Evolutionary conservation across 768 basidiomycete genomes (phyloP), one percentile per base, ranked within the genome.

Genomic region (Collybiopsis luxurians): DNA sequence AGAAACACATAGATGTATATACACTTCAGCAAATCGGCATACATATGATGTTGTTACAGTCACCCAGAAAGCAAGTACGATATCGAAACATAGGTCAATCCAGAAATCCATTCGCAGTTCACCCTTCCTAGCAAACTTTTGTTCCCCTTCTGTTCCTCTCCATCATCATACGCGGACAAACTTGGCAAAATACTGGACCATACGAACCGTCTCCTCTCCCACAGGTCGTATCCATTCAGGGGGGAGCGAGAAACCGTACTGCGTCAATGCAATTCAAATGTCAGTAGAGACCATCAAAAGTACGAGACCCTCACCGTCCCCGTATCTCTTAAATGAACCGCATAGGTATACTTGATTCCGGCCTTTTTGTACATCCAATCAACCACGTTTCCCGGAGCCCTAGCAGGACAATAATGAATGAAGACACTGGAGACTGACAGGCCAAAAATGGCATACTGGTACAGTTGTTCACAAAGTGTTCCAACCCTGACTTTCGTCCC

Each of bases 171-270:
- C 76, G 73, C 60, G 67, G 24, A 92, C 84, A 66, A 92, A 94
- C 43, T 78, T 73, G 1, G 85, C 82, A 5, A 95, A 71, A 62
- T 86, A 90, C 23, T 79, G 71, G 27, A 93, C 62, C 72, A 92
- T 82, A 24, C 73, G 78, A 17, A 76, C 75, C 3, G 85, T 84
- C 71, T 95, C 92, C 69, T 90, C 87, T 1, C 89, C 91, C 2
- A 89, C 85, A 0, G 91, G 88, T 6, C 87, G 74, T 60, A 95
- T 92, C 81, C 82, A 84, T 48, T 73, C 72, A 0, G 84, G 71
- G 0, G 92, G 92, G 2, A 93, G 73, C 6, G 87, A 71, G 72
- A 91, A 93, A 3, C 90, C 90, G 63, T 89, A 90, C 88, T 89
- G 61, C 42, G 21, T 34, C 42, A 24, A 44, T 26, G 56, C 31